Evolutionary conservation across 345 rosid species (phyloP), one percentile per base, ranked within the genome.

Genomic region (Eucalyptus sp.): DNA sequence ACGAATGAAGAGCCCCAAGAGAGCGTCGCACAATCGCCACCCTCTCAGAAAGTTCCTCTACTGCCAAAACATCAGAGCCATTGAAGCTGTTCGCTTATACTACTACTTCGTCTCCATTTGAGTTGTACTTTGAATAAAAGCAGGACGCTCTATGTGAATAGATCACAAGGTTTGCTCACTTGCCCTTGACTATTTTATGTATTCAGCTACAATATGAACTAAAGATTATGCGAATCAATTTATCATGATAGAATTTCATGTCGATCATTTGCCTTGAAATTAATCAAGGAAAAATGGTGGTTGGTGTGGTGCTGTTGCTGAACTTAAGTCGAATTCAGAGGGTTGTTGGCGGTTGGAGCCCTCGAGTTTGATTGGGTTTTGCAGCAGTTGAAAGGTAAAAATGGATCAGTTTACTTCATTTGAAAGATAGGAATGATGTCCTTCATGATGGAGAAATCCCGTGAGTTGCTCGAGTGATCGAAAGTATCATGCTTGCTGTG

Each of bases 41-140:
- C 8, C 24, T 2, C 81, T 52, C 90, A 93, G 84, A 93, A 94
- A 90, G 92, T 88, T 33, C 98, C 98, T 89, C 91, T 96, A 27
- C 91, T 96, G 92, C 81, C 93, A 88, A 90, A 94, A 90, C 91
- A 88, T 79, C 90, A 95, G 94, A 92, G 93, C 84, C 22, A 94
- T 93, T 58, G 87, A 44, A 71, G 94, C 44, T 33, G 46, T 18
- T 37, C 20, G 81, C 13, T 5, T 33, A 10, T 37, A 37, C 25
- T 37, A 37, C 25, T 17, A 20, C 8, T 71, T 8, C 25, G 7
- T 71, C 44, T 71, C 43, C 80, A 17, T 68, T 68, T 68, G 80
- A 68, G 43, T 68, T 68, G 18, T 33, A 33, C 43, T 31, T 31
- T 17, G 44, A 33, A 17, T 43, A 4, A 62, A 62, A 17, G 80